Evolutionary conservation across 129 eudicot genomes (phyloP).

Genomic region (Lactuca saligna): DNA sequence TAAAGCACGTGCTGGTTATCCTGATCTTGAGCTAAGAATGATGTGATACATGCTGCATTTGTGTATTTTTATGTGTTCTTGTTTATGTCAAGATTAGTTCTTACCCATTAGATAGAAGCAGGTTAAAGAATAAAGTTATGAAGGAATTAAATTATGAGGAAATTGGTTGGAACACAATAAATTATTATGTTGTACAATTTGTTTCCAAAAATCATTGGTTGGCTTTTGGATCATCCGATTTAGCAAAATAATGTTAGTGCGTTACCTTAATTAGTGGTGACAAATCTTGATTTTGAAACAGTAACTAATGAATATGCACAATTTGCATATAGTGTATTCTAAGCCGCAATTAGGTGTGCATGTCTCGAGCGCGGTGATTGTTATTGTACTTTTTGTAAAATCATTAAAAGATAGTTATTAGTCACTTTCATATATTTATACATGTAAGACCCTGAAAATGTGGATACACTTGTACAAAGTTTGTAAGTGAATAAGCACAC

Average conservation of each 20-base stretch:
- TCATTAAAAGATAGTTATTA: neutral
- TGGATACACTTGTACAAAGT: no score
- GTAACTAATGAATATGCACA: neutral
- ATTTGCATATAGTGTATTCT: no score
- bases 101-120: neutral
- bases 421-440: no score
- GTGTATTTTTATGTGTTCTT: neutral
- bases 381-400: no score
- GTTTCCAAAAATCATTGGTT: neutral
- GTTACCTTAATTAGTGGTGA: neutral
- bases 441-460: no score
- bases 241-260: neutral
- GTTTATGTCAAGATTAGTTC: constrained; percentile 9
- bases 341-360: neutral
- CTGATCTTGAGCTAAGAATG: constrained; percentile 54
- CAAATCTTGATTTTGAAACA: neutral
- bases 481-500: no score
- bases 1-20: constrained; percentile 62
- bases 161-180: neutral
- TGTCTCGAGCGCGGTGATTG: neutral
- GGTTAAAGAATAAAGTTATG: neutral
- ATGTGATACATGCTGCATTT: constrained; percentile 38
- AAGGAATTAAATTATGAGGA: constrained; percentile 2
- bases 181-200: neutral
- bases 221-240: neutral